Percentiles rank a stretch among this genome's conserved stretches.
Conservation (phyloP, 495 filamentous ascomycete species). For the Venustampulla echinocandica region DNA sequence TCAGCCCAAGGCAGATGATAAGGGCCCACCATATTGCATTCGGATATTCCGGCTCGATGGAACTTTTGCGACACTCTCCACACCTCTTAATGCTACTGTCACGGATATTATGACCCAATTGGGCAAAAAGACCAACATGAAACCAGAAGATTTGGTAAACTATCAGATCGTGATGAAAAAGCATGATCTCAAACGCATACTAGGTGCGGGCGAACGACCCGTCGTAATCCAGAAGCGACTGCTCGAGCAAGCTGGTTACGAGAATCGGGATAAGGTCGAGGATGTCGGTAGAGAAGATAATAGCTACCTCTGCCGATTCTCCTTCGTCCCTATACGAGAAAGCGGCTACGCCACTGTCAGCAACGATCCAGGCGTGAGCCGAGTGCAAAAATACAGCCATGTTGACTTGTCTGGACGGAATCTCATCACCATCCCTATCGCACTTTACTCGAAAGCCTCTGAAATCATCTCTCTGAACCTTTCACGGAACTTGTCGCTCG, state of each 20-base stretch:
- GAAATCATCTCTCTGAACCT: conserved; percentile 95
- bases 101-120: conserved; percentile 74
- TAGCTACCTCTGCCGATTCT: conserved; percentile 91
- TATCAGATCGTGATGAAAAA: conserved; percentile 94
- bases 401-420: conserved; percentile 89
- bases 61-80: conserved; percentile 85
- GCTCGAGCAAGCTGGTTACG: conserved; percentile 87
- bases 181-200: conserved; percentile 77
- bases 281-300: conserved; percentile 97
- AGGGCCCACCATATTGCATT: conserved; percentile 70
- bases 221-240: conserved; percentile 88
- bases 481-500: conserved; percentile 81
- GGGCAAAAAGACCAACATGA: conserved; percentile 82
- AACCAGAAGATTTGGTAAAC: conserved; percentile 80
- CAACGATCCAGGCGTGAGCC: conserved; percentile 68
- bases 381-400: conserved; percentile 81
- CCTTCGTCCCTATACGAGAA: conserved; percentile 81
- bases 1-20: conserved; percentile 54
- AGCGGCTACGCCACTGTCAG: conserved; percentile 56
- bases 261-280: conserved; percentile 76
- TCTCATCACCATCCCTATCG: conserved; percentile 89
- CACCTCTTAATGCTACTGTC: conserved; percentile 72
- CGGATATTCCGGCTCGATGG: conserved; percentile 91
- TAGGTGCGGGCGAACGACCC: conserved; percentile 70
- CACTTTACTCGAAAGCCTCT: conserved; percentile 78